These are phyloP conservation scores for Candida xyloterini DNA, from an alignment of 805 yeast genomes.

Conservation along the genomic window DNA sequence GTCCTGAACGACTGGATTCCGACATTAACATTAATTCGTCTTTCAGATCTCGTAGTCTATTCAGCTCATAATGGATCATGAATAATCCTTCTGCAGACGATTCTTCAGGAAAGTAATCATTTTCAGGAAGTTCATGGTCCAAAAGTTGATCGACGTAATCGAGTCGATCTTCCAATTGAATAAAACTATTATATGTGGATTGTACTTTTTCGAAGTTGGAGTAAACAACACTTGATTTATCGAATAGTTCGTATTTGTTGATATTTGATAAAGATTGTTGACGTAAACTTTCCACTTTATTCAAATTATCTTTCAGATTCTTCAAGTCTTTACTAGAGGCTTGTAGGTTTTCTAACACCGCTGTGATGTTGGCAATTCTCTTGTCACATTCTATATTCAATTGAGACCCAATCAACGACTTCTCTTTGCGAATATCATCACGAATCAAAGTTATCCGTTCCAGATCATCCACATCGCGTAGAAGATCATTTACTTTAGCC, in stretches of 20 bases:
- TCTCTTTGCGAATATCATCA: conserved; percentile 63
- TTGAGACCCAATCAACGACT: conserved; percentile 71
- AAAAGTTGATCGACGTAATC: conserved; percentile 51
- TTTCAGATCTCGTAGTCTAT: conserved; percentile 69
- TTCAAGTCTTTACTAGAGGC: conserved; percentile 43
- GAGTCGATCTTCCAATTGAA: conserved; percentile 50
- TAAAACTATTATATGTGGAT: conserved; percentile 59
- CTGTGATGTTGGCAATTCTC: conserved; percentile 35
- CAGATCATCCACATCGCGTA: conserved; percentile 42
- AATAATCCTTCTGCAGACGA: conserved; percentile 55
- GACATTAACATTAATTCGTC: conserved; percentile 69
- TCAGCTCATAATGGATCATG: conserved; percentile 65
- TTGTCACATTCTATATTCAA: conserved; percentile 61
- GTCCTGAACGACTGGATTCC: conserved; percentile 49
- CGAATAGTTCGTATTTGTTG: conserved; percentile 64
- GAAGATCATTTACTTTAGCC: conserved; percentile 23
- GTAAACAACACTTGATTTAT: conserved; percentile 62
- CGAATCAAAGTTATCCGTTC: conserved; percentile 50
- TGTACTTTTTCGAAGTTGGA: conserved; percentile 72
- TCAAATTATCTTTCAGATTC: conserved; percentile 40
- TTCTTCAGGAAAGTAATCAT: conserved; percentile 35
- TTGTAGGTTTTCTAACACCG: conserved; percentile 26
- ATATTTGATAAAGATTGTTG: conserved; percentile 54
- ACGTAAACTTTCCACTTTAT: conserved; percentile 34
- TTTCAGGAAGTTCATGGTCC: conserved; percentile 37